Evolutionary conservation across 768 basidiomycete genomes (phyloP), one percentile per base, ranked within the genome.

Genomic region (Candolleomyces aberdarensis): DNA sequence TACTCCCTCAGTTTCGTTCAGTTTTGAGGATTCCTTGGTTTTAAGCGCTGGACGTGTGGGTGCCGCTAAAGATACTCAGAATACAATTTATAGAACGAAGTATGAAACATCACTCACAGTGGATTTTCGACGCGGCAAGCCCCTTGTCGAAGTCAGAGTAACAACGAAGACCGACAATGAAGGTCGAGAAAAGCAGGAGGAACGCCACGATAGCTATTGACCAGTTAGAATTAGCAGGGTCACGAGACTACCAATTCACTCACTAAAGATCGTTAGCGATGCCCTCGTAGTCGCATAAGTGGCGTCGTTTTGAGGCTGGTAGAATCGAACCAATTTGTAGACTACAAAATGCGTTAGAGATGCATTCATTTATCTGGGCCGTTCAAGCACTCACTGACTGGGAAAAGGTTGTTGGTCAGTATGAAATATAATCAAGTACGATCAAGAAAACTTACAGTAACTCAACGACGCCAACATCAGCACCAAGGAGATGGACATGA

Each of bases 261-360:
- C 68, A 94, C 92, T 91, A 78, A 94, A 94, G 32, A 85, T 80
- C 4, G 91, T 92, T 13, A 94, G 76, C 8, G 92, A 91, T 56
- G 85, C 87, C 56, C 92, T 81, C 19, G 92, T 93, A n/a, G 89
- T 85, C 22, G 72, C 66, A 67, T 94, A 94, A 63, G 81, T 76
- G 0, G 44, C 64, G 50, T 72, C 64, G 7, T 88, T 85, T 3
- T 67, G 62, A 3, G 91, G 89, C 26, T 84, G 75, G 69, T 90
- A 94, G 76, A 94, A 91, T 20, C 92, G 86, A 62, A 87, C 84
- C n/a, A 94, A 81, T 69, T 94, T 94, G 72, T 88, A 94, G 54
- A 94, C 89, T 92, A 60, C 14, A 55, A 19, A 22, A 43, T 20
- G 15, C 20, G 32, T 65, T 44, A 62, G 31, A 32, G 48, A 14